Evolutionary conservation across 306 rosid species (phyloP).

Genomic region (Fragaria iinumae): DNA sequence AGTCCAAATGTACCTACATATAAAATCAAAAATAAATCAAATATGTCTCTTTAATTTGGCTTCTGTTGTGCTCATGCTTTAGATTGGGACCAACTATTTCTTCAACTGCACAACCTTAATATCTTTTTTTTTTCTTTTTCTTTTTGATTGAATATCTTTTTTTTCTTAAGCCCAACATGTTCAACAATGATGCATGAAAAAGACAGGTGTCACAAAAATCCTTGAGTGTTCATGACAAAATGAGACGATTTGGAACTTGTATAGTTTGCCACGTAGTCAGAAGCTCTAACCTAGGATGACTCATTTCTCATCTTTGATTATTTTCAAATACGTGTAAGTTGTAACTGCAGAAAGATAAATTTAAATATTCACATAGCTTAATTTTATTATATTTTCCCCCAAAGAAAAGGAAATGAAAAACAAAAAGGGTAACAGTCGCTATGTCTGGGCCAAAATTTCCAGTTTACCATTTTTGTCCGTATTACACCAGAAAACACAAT

Average conservation of each 20-base stretch:
- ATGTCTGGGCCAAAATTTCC: background rate
- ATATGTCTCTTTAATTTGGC: background rate
- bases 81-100: background rate
- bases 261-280: slow-evolving; percentile 8
- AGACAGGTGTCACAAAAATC: background rate
- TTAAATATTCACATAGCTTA: background rate
- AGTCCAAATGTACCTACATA: slow-evolving; percentile 83
- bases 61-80: background rate
- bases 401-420: background rate
- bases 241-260: background rate
- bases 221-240: background rate
- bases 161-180: too few species aligned
- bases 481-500: background rate
- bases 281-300: background rate
- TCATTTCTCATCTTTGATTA: background rate
- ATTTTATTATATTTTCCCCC: background rate
- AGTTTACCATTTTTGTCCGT: background rate
- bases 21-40: background rate
- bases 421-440: background rate
- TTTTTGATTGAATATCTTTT: too few species aligned
- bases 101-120: background rate
- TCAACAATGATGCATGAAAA: background rate
- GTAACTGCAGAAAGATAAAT: background rate
- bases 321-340: background rate
- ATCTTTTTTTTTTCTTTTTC: too few species aligned